Base-by-base conservation (phyloP, 345 rosid genomes). In the Luvunga scandens region DNA sequence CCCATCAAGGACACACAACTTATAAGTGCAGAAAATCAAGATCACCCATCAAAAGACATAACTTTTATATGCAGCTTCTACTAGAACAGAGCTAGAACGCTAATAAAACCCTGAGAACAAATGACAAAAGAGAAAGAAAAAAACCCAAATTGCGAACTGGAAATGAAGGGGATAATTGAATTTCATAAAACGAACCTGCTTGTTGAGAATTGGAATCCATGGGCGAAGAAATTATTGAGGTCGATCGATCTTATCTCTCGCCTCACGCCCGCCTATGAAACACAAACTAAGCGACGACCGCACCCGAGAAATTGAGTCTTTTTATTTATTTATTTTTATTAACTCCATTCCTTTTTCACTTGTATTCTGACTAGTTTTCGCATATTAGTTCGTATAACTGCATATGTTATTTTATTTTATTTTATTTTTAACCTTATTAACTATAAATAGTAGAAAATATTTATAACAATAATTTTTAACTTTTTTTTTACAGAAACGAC, bases 171-270 rank as follows among this genome's bases (percentile, higher is more conserved):
- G 21, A 67, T 12, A 7, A 39, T 56, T 4, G n/a, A 21, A 4
- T 8, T 9, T 42, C 55, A 31, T 24, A 21, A 21, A 60, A 28
- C 34, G 18, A 66, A 91, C 94, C 94, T 82, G 85, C 62, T 66
- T 78, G 88, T 18, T 85, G 90, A 39, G 92, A 50, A 75, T 64
- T 84, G 69, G 89, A 84, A 42, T 76, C 90, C 94, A 91, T 91
- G 71, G 55, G 65, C 72, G 77, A 77, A 16, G 33, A 70, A 45
- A 81, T 72, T 42, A 33, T 77, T 24, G 81, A 86, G 75, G 76
- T 75, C 19, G 22, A 53, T 66, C 48, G 62, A 39, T 63, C 66
- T 71, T 77, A 75, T 77, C 79, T 75, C 75, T 81, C 72, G 66
- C 80, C 39, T 21, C 42, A 71, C 62, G 83, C 79, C 82, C 25